Percentiles rank a stretch among this genome's conserved stretches.
Conservation (phyloP, 2,329 filamentous ascomycete species). For the Hypoxylon sp. region DNA sequence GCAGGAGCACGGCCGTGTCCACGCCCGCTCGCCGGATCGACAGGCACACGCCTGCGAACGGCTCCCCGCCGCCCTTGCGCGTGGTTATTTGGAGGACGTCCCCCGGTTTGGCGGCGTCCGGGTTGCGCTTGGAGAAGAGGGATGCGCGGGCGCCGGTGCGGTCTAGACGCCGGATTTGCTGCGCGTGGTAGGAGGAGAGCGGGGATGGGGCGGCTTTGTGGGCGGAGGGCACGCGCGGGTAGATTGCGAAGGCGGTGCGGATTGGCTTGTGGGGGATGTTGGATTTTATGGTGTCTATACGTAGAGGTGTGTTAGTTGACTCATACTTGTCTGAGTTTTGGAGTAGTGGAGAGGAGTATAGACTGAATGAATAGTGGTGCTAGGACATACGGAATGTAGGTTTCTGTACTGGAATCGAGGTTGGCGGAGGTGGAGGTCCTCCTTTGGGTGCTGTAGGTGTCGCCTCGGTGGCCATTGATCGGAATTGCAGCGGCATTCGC, state of each 20-base stretch:
- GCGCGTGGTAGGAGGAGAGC: constrained; percentile 74
- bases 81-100: constrained; percentile 93
- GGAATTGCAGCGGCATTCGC: constrained; percentile 52
- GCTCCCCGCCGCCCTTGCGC: constrained; percentile 80
- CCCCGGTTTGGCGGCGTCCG: constrained; percentile 84
- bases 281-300: constrained; percentile 53
- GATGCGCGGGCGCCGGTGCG: constrained; percentile 85
- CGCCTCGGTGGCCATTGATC: constrained; percentile 65
- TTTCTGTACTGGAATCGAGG: constrained; percentile 25
- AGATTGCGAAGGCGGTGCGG: constrained; percentile 66
- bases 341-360: neutral
- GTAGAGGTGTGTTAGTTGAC: constrained; percentile 13
- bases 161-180: constrained; percentile 83
- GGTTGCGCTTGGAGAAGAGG: constrained; percentile 84
- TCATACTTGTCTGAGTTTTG: constrained; percentile 9
- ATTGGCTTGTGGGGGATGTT: constrained; percentile 51
- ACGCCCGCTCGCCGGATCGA: constrained; percentile 89
- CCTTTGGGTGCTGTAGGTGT: constrained; percentile 41
- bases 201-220: constrained; percentile 74
- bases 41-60: constrained; percentile 90
- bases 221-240: constrained; percentile 70
- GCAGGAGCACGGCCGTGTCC: constrained; percentile 88
- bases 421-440: constrained; percentile 40
- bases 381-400: constrained; percentile 46
- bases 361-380: neutral